Percentiles rank a stretch among this genome's conserved stretches.
Conservation (phyloP, 441 rosid species). For the Gossypium gossypioides region DNA sequence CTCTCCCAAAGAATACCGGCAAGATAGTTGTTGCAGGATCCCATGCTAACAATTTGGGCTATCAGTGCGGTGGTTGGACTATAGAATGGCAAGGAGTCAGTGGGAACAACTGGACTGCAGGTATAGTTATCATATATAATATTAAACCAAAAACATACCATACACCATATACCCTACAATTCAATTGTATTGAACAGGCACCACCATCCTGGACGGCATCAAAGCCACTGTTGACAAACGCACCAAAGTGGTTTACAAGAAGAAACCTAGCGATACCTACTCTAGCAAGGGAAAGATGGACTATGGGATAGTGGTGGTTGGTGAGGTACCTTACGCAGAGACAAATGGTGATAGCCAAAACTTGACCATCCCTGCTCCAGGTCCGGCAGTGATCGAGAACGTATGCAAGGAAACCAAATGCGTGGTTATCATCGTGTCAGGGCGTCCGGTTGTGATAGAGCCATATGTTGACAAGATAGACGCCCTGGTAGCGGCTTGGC, state of each 20-base stretch:
- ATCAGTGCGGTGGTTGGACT: slow-evolving; percentile 14
- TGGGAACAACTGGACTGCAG: slow-evolving; percentile 13
- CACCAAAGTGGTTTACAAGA: background rate
- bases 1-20: background rate
- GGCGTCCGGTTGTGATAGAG: slow-evolving; percentile 11
- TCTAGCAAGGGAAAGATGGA: background rate
- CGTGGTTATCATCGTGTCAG: background rate
- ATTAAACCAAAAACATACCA: too few species aligned
- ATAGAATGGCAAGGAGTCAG: background rate
- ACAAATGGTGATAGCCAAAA: slow-evolving; percentile 9
- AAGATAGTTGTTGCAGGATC: slow-evolving; percentile 12
- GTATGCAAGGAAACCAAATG: background rate
- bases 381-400: background rate
- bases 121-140: background rate
- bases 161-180: too few species aligned
- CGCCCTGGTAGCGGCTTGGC: slow-evolving; percentile 12
- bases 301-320: slow-evolving; percentile 4
- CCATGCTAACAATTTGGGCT: slow-evolving; percentile 6
- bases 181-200: background rate
- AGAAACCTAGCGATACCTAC: background rate
- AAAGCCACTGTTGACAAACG: background rate
- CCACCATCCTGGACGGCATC: slow-evolving; percentile 7
- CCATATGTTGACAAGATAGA: slow-evolving; percentile 3
- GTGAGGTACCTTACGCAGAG: slow-evolving; percentile 8
- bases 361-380: slow-evolving; percentile 8